These are phyloP conservation scores for Gossypium longicalyx DNA, from an alignment of 345 rosid species.

Conservation along the genomic window DNA sequence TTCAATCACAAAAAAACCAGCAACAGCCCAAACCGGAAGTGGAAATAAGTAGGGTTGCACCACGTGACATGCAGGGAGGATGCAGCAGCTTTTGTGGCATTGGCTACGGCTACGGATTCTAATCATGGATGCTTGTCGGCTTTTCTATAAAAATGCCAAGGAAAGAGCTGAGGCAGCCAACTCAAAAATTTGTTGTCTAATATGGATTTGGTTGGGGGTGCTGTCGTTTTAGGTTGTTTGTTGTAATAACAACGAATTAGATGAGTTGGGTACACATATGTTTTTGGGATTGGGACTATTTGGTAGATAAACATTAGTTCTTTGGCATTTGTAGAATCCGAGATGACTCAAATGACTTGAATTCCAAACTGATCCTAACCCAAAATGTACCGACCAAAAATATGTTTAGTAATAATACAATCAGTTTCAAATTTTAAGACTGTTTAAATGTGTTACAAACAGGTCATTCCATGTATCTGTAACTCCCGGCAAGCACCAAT, in stretches of 20 bases:
- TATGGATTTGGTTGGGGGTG: constrained; percentile 15
- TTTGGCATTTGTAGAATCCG: neutral
- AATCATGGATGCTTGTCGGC: constrained; percentile 80
- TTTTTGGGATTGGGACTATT: constrained; percentile 5
- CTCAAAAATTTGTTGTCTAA: constrained; percentile 55
- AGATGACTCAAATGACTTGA: too few species aligned
- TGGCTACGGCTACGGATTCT: constrained; percentile 91
- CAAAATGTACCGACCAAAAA: constrained; percentile 3
- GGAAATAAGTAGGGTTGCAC: constrained; percentile 72
- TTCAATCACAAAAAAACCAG: constrained; percentile 18
- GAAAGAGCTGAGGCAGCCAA: constrained; percentile 65
- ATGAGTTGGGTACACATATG: constrained; percentile 20
- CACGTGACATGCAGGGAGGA: constrained; percentile 97
- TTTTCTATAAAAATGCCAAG: constrained; percentile 73
- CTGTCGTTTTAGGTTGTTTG: constrained; percentile 39
- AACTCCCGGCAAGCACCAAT: constrained; percentile 94
- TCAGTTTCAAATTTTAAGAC: constrained; percentile 25
- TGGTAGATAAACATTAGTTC: neutral
- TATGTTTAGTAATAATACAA: neutral
- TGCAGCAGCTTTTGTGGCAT: constrained; percentile 85
- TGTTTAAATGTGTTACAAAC: constrained; percentile 34
- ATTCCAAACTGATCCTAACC: too few species aligned
- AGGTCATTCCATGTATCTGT: constrained; percentile 87
- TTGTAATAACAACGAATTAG: neutral
- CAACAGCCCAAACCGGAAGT: constrained; percentile 50